Evolutionary conservation across 2,329 filamentous ascomycete species (phyloP).

Genomic region (Ophiostoma quercus): DNA sequence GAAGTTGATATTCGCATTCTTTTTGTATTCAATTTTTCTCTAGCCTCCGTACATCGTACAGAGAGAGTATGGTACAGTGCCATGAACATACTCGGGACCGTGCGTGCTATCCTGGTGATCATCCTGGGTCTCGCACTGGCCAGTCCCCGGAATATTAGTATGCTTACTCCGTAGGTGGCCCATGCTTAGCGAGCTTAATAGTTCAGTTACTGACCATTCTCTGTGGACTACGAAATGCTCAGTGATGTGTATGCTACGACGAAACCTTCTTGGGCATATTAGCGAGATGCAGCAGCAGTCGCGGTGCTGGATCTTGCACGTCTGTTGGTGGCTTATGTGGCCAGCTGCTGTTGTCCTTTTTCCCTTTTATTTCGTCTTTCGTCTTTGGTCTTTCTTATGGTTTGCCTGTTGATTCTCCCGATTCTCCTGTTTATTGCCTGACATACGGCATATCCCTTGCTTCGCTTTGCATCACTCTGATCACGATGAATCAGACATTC

Average conservation of each 20-base stretch:
- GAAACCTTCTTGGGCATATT: no score
- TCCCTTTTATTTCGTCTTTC: not conserved
- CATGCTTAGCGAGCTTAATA: not conserved
- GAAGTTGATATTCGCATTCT: not conserved
- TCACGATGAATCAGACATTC: not conserved
- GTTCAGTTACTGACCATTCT: not conserved
- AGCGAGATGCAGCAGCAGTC: not conserved
- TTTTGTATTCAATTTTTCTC: not conserved
- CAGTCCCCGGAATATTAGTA: slow-evolving; percentile 6
- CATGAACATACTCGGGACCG: not conserved
- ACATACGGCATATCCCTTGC: not conserved
- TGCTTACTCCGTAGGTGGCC: not conserved
- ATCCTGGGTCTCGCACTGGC: slow-evolving; percentile 7
- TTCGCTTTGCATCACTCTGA: not conserved
- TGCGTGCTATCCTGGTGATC: slow-evolving; percentile 1
- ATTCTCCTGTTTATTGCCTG: no score
- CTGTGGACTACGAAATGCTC: no score
- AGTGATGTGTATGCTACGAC: no score
- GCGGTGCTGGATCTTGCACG: not conserved
- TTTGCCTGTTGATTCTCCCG: no score
- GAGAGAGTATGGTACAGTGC: not conserved
- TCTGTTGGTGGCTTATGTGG: not conserved
- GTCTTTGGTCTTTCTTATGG: not conserved
- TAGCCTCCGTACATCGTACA: no score
- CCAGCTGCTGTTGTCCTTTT: not conserved